A percentile compares a stretch with the other conserved stretches of the same genome.
Evolutionary conservation across 1,139 yeast genomes (phyloP).

Genomic region (Yamadazyma diospyri): DNA sequence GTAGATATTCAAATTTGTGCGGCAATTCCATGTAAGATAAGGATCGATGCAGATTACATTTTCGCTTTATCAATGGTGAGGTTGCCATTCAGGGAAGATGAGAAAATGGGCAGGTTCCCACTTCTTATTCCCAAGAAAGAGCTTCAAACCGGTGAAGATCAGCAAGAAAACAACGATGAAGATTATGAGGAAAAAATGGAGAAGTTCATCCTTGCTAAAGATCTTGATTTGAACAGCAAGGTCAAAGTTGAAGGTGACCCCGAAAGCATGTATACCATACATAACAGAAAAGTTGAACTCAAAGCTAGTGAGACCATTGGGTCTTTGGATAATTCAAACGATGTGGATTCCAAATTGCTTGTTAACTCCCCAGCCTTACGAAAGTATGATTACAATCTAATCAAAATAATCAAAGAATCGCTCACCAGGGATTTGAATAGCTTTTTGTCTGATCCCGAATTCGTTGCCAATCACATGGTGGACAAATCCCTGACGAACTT

Average conservation of each 20-base stretch:
- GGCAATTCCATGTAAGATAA: slow-evolving; percentile 45
- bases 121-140: slow-evolving; percentile 30
- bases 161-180: slow-evolving; percentile 15
- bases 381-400: slow-evolving; percentile 25
- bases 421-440: slow-evolving; percentile 20
- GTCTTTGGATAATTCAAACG: slow-evolving; percentile 1
- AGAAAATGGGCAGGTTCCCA: slow-evolving; percentile 60
- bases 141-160: slow-evolving; percentile 12
- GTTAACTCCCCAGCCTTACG: slow-evolving; percentile 31
- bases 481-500: slow-evolving; percentile 21
- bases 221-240: slow-evolving; percentile 16
- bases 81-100: slow-evolving; percentile 81
- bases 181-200: slow-evolving; percentile 10
- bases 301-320: slow-evolving; percentile 10
- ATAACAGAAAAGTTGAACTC: slow-evolving; percentile 15
- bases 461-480: slow-evolving; percentile 24
- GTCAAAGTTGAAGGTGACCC: neutral
- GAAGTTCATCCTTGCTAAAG: slow-evolving; percentile 15
- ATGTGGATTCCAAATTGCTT: slow-evolving; percentile 17
- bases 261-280: slow-evolving; percentile 7
- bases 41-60: slow-evolving; percentile 15
- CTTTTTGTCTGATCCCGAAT: slow-evolving; percentile 22
- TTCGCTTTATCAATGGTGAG: slow-evolving; percentile 38
- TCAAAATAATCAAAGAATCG: slow-evolving; percentile 24
- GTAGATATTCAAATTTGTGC: slow-evolving; percentile 56